phyloP scores from a whole-genome alignment of 371 early-diverging fungal species.

The Apophysomyces sp. region DNA sequence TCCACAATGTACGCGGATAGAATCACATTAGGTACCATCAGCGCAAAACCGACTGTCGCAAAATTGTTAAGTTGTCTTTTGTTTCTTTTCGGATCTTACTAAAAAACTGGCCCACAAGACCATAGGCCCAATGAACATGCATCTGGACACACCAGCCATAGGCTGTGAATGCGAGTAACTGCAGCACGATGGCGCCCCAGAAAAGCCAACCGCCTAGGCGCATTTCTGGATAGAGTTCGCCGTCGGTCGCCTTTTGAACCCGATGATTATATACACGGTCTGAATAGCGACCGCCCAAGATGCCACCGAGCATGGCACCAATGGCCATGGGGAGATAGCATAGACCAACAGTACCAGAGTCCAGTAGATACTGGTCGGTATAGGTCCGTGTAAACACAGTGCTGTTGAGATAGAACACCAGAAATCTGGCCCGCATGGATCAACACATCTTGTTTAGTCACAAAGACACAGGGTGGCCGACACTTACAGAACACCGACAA shows the following conservation, averaged over 20 bases:
- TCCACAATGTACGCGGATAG: slow-evolving; percentile 44
- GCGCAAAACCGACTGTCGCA: slow-evolving; percentile 26
- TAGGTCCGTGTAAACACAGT: slow-evolving; percentile 25
- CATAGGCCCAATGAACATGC: slow-evolving; percentile 39
- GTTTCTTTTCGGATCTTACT: slow-evolving; percentile 19
- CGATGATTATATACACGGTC: slow-evolving; percentile 25
- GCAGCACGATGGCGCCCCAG: slow-evolving; percentile 15
- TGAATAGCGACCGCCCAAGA: slow-evolving; percentile 34
- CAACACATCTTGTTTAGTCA: no score
- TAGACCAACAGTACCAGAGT: slow-evolving; percentile 24
- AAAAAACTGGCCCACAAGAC: slow-evolving; percentile 35
- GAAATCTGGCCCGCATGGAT: slow-evolving; percentile 17
- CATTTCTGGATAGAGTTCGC: slow-evolving; percentile 31
- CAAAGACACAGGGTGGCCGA: no score
- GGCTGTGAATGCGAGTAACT: slow-evolving; percentile 19
- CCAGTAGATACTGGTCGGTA: slow-evolving; percentile 23
- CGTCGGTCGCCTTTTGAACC: slow-evolving; percentile 16
- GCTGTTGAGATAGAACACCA: slow-evolving; percentile 21
- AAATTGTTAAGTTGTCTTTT: not conserved
- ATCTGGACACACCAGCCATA: slow-evolving; percentile 46
- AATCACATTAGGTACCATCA: slow-evolving; percentile 38
- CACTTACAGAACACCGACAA: slow-evolving; percentile 40
- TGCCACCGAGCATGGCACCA: slow-evolving; percentile 33
- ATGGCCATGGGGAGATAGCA: slow-evolving; percentile 23
- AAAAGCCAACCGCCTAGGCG: slow-evolving; percentile 32